phyloP scores from a whole-genome alignment of 1,284 basidiomycete genomes.

The Filobasidium uniguttulatum region DNA sequence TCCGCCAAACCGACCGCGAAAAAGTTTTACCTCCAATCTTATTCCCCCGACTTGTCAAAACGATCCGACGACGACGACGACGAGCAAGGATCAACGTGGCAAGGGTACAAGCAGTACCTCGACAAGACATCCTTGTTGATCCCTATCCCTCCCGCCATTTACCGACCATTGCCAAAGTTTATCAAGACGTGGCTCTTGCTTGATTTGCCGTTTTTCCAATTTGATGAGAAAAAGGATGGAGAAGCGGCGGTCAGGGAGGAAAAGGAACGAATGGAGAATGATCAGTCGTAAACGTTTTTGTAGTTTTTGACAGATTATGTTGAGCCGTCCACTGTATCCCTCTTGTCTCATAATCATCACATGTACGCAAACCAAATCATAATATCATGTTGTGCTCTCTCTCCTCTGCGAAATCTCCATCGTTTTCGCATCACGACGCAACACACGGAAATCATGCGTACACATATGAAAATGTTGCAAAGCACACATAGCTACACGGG shows the following conservation, averaged over 20 bases:
- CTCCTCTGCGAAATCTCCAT: too few species aligned
- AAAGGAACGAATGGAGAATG: slow-evolving; percentile 16
- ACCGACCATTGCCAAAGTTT: slow-evolving; percentile 44
- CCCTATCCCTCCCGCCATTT: slow-evolving; percentile 50
- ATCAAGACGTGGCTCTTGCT: slow-evolving; percentile 50
- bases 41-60: slow-evolving; percentile 22
- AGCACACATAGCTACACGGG: too few species aligned
- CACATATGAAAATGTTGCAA: too few species aligned
- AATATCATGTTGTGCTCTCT: too few species aligned
- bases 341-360: too few species aligned
- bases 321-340: too few species aligned
- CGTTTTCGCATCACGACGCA: too few species aligned
- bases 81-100: slow-evolving; percentile 41
- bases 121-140: slow-evolving; percentile 51
- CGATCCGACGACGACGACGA: neutral
- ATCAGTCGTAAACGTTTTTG: neutral
- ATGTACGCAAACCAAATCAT: too few species aligned
- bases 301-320: too few species aligned
- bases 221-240: slow-evolving; percentile 46
- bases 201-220: slow-evolving; percentile 52
- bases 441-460: too few species aligned
- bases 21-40: slow-evolving; percentile 49
- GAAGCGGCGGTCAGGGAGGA: slow-evolving; percentile 38
- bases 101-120: slow-evolving; percentile 47
- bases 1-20: slow-evolving; percentile 58